These are phyloP conservation scores for Saccharomyces kudriavzevii DNA, from an alignment of 805 yeast genomes.

Conservation along the genomic window DNA sequence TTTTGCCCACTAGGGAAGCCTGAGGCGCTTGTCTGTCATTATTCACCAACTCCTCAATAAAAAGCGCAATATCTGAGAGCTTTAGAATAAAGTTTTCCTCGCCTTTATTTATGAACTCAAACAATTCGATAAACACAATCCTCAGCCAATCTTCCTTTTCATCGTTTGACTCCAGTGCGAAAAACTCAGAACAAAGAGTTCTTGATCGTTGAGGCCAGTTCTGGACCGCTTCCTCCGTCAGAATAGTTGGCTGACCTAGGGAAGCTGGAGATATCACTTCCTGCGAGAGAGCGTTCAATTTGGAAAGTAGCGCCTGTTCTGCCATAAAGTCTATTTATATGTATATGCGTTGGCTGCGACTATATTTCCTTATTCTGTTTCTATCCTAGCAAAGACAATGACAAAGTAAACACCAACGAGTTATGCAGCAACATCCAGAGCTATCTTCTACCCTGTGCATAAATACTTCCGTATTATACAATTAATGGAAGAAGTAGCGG, in stretches of 20 bases:
- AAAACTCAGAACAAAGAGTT: constrained; percentile 5
- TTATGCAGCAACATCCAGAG: neutral
- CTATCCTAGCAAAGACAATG: neutral
- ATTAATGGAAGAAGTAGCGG: neutral
- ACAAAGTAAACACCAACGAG: neutral
- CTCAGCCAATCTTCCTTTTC: constrained; percentile 21
- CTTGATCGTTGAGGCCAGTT: neutral
- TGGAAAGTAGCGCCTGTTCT: neutral
- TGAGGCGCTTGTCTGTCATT: neutral
- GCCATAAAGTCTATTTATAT: neutral
- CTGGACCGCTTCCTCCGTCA: neutral
- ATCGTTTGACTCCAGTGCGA: constrained; percentile 7
- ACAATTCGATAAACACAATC: constrained; percentile 12
- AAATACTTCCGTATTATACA: neutral
- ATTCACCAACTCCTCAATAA: constrained; percentile 6
- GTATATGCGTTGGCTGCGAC: neutral
- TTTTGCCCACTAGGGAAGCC: constrained; percentile 15
- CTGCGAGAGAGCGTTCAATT: neutral
- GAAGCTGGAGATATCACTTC: neutral
- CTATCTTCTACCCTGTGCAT: neutral
- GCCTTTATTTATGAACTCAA: constrained; percentile 8
- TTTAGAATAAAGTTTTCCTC: neutral
- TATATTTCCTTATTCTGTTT: neutral
- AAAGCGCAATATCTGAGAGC: constrained; percentile 4
- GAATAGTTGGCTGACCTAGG: neutral